These are phyloP conservation scores for Clonostachys byssicola DNA, from an alignment of 2,329 filamentous ascomycete species.

Conservation along the genomic window DNA sequence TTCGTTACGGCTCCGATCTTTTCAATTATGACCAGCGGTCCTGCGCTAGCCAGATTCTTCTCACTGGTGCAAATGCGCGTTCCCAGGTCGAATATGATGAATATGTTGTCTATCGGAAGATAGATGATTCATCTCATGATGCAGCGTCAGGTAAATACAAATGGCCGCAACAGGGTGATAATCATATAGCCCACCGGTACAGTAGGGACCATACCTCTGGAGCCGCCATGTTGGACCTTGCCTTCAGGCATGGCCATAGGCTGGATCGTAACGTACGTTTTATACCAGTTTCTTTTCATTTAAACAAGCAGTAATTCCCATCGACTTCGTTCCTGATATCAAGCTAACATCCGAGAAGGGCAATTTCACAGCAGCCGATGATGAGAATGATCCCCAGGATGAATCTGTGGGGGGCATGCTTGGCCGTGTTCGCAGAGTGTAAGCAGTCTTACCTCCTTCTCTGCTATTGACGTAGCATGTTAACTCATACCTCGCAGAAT, in stretches of 20 bases:
- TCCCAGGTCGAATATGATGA: slow-evolving; percentile 30
- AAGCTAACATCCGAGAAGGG: slow-evolving; percentile 8
- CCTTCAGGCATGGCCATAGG: slow-evolving; percentile 20
- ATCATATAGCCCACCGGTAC: slow-evolving; percentile 25
- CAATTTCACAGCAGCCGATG: slow-evolving; percentile 12
- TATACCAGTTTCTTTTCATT: background rate
- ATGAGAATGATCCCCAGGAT: slow-evolving; percentile 10
- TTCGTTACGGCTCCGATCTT: slow-evolving; percentile 22
- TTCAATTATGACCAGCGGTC: slow-evolving; percentile 28
- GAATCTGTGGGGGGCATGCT: slow-evolving; percentile 18
- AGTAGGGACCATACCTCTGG: slow-evolving; percentile 22
- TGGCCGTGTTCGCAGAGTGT: slow-evolving; percentile 28
- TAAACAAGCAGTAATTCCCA: background rate
- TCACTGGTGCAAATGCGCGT: slow-evolving; percentile 15
- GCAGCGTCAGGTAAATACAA: slow-evolving; percentile 2
- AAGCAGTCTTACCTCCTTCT: slow-evolving; percentile 3
- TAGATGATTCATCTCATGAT: slow-evolving; percentile 6
- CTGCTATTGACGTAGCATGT: background rate
- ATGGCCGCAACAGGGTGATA: slow-evolving; percentile 5
- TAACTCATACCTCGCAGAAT: slow-evolving; percentile 14
- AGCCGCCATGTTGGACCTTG: slow-evolving; percentile 21
- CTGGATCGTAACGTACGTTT: slow-evolving; percentile 19
- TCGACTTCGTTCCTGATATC: background rate
- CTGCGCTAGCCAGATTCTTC: slow-evolving; percentile 24
- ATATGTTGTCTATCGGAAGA: slow-evolving; percentile 26